A percentile compares a stretch with the other conserved stretches of the same genome.
These are phyloP conservation scores for Orbilia oligospora DNA, from an alignment of 2,329 filamentous ascomycete genomes.

Conservation along the genomic window DNA sequence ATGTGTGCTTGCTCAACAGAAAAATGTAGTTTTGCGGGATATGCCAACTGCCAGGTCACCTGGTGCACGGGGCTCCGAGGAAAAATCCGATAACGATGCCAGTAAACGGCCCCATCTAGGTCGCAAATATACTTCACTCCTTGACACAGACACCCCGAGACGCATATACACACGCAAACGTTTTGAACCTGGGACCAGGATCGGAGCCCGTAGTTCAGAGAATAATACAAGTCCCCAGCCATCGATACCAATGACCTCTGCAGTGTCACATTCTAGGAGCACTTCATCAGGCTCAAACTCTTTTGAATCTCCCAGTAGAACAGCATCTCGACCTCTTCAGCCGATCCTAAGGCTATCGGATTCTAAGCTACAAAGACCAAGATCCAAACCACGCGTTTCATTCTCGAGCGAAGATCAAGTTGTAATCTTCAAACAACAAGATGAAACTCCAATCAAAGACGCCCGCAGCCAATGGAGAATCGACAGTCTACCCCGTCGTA, in stretches of 20 bases:
- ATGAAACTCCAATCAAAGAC: conserved; percentile 30
- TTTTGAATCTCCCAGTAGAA: not conserved
- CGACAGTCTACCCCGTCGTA: not conserved
- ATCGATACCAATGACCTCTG: not conserved
- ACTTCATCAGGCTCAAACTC: no score
- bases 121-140: not conserved
- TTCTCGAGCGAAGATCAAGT: conserved; percentile 41
- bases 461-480: conserved; percentile 33
- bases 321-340: not conserved
- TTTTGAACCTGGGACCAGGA: not conserved
- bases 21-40: not conserved
- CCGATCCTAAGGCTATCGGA: conserved; percentile 19
- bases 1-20: not conserved
- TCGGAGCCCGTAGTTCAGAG: no score
- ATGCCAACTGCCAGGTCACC: no score
- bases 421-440: conserved; percentile 13
- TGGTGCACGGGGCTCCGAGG: not conserved
- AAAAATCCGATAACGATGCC: not conserved
- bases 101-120: not conserved
- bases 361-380: not conserved
- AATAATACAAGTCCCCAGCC: not conserved
- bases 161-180: not conserved
- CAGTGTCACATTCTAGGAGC: not conserved
- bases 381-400: conserved; percentile 17
- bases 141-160: not conserved